A percentile compares a stretch with the other conserved stretches of the same genome.
Conservation (phyloP, 345 rosid genomes). For the Pistacia atlantica region DNA sequence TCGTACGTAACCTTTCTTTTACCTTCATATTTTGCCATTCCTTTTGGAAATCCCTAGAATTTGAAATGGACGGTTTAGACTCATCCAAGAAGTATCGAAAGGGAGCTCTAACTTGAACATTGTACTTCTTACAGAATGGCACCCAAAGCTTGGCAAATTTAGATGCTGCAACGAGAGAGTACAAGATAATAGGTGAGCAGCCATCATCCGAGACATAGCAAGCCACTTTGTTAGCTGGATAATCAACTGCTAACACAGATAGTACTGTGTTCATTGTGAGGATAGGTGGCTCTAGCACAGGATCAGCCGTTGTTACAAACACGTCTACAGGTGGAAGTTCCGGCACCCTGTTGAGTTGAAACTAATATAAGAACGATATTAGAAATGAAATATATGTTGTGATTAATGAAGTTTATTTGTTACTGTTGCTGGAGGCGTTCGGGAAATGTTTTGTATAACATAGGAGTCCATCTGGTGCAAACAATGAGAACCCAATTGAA, state of each 20-base stretch:
- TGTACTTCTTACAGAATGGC: slow-evolving; percentile 66
- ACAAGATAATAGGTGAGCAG: slow-evolving; percentile 59
- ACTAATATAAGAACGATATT: neutral
- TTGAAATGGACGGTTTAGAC: neutral
- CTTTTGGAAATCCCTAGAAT: slow-evolving; percentile 41
- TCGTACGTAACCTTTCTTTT: neutral
- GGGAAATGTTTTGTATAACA: slow-evolving; percentile 39
- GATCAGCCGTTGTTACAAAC: slow-evolving; percentile 58
- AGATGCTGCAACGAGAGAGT: slow-evolving; percentile 59
- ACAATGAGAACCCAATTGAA: slow-evolving; percentile 50
- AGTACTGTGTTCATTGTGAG: slow-evolving; percentile 52
- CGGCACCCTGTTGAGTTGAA: slow-evolving; percentile 26
- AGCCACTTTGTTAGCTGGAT: slow-evolving; percentile 46
- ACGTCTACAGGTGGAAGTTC: slow-evolving; percentile 67
- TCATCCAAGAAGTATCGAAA: slow-evolving; percentile 52
- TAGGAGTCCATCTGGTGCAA: slow-evolving; percentile 63
- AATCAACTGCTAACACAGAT: slow-evolving; percentile 55
- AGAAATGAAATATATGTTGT: neutral
- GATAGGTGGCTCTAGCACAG: slow-evolving; percentile 49
- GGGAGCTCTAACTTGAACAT: slow-evolving; percentile 61
- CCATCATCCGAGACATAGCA: slow-evolving; percentile 60
- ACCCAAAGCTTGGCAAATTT: slow-evolving; percentile 75
- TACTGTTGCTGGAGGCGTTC: slow-evolving; percentile 37
- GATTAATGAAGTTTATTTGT: no score
- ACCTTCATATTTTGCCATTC: slow-evolving; percentile 58